Base-by-base conservation (phyloP, 2,329 filamentous ascomycete species). In the Aspergillus hiratsukae region DNA sequence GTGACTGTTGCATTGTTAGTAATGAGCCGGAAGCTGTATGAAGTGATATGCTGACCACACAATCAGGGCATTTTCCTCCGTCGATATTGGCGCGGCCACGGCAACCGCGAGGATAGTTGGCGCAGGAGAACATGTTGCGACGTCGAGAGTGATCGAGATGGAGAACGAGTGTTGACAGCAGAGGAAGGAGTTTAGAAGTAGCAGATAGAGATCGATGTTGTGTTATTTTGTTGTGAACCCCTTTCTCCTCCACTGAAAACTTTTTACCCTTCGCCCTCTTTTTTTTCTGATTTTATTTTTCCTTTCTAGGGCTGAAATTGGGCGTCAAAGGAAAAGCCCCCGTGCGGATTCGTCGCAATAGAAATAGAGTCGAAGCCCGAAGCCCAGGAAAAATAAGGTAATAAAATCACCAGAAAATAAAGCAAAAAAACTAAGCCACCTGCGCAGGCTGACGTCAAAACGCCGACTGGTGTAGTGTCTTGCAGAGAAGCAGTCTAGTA, bases 61-160 rank as follows among this genome's bases (percentile, higher is more conserved):
- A 79, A 61, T 78, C 76, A 37, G 69, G 59, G 63, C 76, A 79
- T 63, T 76, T 78, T 35, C 68, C 72, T 50, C 76, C 76, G 51
- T 69, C 63, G 40, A 68, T 66, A 61, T 78, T 78, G 58, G 72
- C 75, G 56, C 76, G 76, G 58, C 76, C 76, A 55, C 76, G 75
- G 68, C 76, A 79, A 49, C 76, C 76, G 51, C 76, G 75, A 54
- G 76, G 74, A 56, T 78, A 76, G 61, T 79, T 79, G 56, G 71
- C 71, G 68, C 76, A 79, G 29, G 76, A 79, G 69, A 72, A 78
- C 76, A 79, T 79, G 54, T 46, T 70, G 61, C 23, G 31, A 35
- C 4, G 8, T 28, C 9, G 7, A 9, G 28, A 28, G 28, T 28
- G 28, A 3, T 17, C 11, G 31, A 35, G 5, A 25, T 9, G 1